Base-by-base conservation (phyloP, 2,329 filamentous ascomycete species). In the Colletotrichum kahawae region DNA sequence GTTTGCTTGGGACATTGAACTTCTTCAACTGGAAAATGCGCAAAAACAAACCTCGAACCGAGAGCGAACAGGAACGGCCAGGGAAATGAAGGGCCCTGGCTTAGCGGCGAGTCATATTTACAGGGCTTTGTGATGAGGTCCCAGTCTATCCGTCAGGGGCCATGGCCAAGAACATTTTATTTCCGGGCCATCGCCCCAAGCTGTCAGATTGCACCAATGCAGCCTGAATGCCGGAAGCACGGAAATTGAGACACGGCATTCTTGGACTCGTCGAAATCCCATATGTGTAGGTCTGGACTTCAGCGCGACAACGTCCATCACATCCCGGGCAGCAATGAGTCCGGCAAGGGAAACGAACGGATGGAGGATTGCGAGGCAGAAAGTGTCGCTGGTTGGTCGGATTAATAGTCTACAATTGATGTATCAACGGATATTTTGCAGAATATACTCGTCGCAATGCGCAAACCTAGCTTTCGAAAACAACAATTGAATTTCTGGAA, bases 361-460 rank as follows among this genome's bases (percentile, higher is more conserved):
- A 4, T 7, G 10, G 21, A 21, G 43, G n/a, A 7, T 7, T 4
- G n/a, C 21, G 43, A 51, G 43, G 12, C 43, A 13, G 12, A 51
- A 51, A 51, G n/a, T 10, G 12, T 21, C 43, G 43, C 12, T 13
- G 10, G 1, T 7, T 13, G 5, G 13, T 51, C 10, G 21, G 5
- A 51, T 5, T 10, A 4, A 4, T 21, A 12, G 13, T 7, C 13
- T 6, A 12, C 10, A 10, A 21, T 21, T 48, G n/a, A 10, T 21
- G 10, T 0, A 48, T 10, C 9, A 13, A 12, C 43, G 13, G 0
- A 21, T 21, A 5, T 12, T 21, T 5, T 21, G 3, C 10, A 13
- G 43, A 4, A 48, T 21, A 6, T 7, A 13, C n/a, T 48, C 10
- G 5, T 51, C 43, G n/a, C 10, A 51, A 21, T 48, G 43, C 10